phyloP scores from a whole-genome alignment of 495 filamentous ascomycete genomes.

The Geopyxis carbonaria region DNA sequence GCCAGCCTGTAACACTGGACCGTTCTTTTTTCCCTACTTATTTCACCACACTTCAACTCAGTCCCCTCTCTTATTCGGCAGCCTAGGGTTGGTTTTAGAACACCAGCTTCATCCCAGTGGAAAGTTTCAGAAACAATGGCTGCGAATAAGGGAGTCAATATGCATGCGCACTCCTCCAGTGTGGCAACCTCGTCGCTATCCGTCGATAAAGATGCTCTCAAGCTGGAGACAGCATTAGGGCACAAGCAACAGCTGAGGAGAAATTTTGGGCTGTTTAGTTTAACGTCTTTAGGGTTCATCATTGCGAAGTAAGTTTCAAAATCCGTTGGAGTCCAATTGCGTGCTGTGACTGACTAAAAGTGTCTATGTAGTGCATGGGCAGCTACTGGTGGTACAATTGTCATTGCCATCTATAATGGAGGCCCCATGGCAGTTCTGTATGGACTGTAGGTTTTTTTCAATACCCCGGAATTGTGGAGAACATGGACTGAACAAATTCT shows the following conservation, averaged over 20 bases:
- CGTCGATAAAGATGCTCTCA: conserved; percentile 32
- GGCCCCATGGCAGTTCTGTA: conserved; percentile 36
- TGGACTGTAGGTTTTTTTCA: conserved; percentile 27
- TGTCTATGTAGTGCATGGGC: conserved; percentile 28
- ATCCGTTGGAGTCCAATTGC: not conserved
- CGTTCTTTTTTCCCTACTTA: no score
- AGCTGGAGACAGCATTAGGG: conserved; percentile 33
- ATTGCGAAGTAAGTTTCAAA: conserved; percentile 30
- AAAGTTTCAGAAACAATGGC: no score
- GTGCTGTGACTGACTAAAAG: not conserved
- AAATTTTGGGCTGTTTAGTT: conserved; percentile 33
- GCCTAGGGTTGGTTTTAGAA: no score
- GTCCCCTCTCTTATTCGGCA: no score
- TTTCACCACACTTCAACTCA: no score
- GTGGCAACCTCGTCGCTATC: no score
- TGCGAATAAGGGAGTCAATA: no score
- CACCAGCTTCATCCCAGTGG: no score
- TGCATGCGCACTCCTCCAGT: no score
- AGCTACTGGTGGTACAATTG: conserved; percentile 31
- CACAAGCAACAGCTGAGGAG: conserved; percentile 33
- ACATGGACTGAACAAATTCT: not conserved
- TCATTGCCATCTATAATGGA: conserved; percentile 34
- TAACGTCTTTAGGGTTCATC: conserved; percentile 32
- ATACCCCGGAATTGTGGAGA: not conserved
- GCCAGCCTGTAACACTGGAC: no score